Base-by-base conservation (phyloP, 129 eudicot genomes). In the Centaurea solstitialis region DNA sequence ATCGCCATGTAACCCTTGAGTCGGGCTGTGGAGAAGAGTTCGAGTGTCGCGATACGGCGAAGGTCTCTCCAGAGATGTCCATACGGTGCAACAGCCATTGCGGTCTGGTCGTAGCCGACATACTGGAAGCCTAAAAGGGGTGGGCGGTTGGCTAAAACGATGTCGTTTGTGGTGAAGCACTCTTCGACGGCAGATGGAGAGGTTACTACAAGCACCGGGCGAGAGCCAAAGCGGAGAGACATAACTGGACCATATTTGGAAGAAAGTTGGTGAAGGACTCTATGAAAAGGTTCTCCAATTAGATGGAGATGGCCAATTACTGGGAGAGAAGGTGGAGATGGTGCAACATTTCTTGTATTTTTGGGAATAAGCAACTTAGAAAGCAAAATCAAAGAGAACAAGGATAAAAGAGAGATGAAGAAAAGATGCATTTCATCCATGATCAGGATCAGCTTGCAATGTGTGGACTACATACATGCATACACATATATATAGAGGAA, bases 111-210 rank as follows among this genome's bases (percentile, higher is more conserved):
- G 9, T 84, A 79, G 24, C 53, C 76, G 18, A 84, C 45, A 50
- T 84, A 77, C 62, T 85, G 75, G 53, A 82, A 82, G 5, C 72
- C 40, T 9, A 70, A 17, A 39, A 85, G 85, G 6, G 39, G 65
- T 6, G 85, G 88, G 13, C 88, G 23, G 10, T 86, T 89, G 53
- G 92, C 92, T 59, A 89, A 82, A 3, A 76, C 9, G n/a, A 84
- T 64, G 74, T 86, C 90, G 33, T 88, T 88, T 76, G 37, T 83
- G 8, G 84, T 83, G 82, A 88, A 88, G 62, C 92, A 88, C 65
- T 88, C 90, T 80, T 89, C 88, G 0, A 35, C 87, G 0, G 72
- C 80, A n/a, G 74, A 12, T 6, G 88, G 73, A 4, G 93, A 89
- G 26, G 90, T 79, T 39, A 86, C 24, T 0, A 89, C 74, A 0